phyloP scores from a whole-genome alignment of 306 rosid genomes.

The Glycine tomentella region DNA sequence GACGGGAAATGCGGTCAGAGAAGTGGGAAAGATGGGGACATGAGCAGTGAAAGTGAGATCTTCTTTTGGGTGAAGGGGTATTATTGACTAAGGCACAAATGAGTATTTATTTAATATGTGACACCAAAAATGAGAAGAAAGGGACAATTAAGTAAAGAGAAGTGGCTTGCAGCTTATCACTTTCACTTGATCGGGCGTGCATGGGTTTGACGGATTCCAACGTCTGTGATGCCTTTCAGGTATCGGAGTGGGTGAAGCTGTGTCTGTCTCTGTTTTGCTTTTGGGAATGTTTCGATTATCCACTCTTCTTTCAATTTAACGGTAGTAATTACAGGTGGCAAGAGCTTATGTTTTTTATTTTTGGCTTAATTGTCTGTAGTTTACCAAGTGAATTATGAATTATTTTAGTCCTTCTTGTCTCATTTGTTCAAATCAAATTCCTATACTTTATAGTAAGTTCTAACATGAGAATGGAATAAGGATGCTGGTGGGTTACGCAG shows the following conservation, averaged over 20 bases:
- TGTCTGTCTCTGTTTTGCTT: neutral
- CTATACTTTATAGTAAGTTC: too few relatives aligned
- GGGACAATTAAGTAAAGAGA: constrained; percentile 5
- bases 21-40: constrained; percentile 53
- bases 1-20: constrained; percentile 53
- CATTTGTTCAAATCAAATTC: too few relatives aligned
- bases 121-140: constrained; percentile 1
- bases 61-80: constrained; percentile 41
- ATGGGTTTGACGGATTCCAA: neutral
- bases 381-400: too few relatives aligned
- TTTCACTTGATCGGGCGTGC: neutral
- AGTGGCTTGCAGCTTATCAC: neutral
- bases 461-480: too few relatives aligned
- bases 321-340: too few relatives aligned
- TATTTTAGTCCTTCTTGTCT: too few relatives aligned
- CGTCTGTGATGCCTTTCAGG: constrained; percentile 5
- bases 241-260: constrained; percentile 49
- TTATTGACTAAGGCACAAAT: neutral
- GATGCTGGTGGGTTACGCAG: too few relatives aligned
- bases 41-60: constrained; percentile 56
- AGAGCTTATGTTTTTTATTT: too few relatives aligned
- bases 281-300: neutral
- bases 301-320: too few relatives aligned
- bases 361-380: too few relatives aligned
- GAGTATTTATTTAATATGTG: constrained; percentile 5